A percentile compares a stretch with the other conserved stretches of the same genome.
Conservation (phyloP, 2,329 filamentous ascomycete species). For the Lanzia echinophila region DNA sequence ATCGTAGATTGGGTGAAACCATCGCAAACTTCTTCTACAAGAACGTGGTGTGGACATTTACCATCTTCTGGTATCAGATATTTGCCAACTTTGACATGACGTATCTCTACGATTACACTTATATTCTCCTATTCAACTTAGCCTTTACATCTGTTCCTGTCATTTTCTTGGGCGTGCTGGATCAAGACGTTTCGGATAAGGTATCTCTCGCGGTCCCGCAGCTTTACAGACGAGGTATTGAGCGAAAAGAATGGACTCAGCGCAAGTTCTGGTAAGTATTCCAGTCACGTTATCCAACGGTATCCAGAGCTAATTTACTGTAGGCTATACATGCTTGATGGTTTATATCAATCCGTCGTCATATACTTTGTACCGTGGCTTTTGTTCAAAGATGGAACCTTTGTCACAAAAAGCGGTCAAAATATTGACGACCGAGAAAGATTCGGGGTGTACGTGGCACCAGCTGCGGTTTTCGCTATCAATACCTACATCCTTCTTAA, state of each 20-base stretch:
- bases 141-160: constrained; percentile 94
- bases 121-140: constrained; percentile 93
- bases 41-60: constrained; percentile 97
- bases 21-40: constrained; percentile 99
- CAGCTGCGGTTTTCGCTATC: constrained; percentile 78
- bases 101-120: constrained; percentile 96
- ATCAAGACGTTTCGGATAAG: constrained; percentile 92
- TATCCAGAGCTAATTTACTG: constrained; percentile 3
- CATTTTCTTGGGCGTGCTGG: constrained; percentile 90
- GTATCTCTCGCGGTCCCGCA: constrained; percentile 93
- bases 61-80: constrained; percentile 95
- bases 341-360: constrained; percentile 88
- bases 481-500: constrained; percentile 95
- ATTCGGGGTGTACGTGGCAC: constrained; percentile 81
- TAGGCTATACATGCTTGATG: constrained; percentile 91
- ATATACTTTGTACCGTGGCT: constrained; percentile 91
- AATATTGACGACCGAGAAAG: constrained; percentile 73
- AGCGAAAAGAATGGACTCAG: constrained; percentile 94
- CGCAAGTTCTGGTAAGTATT: constrained; percentile 85
- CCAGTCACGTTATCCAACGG: neutral
- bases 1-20: constrained; percentile 82
- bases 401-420: constrained; percentile 65
- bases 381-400: constrained; percentile 62
- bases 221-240: constrained; percentile 90
- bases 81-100: constrained; percentile 95